Evolutionary conservation across 2,329 filamentous ascomycete species (phyloP).

Genomic region (Fusarium xyrophilum): DNA sequence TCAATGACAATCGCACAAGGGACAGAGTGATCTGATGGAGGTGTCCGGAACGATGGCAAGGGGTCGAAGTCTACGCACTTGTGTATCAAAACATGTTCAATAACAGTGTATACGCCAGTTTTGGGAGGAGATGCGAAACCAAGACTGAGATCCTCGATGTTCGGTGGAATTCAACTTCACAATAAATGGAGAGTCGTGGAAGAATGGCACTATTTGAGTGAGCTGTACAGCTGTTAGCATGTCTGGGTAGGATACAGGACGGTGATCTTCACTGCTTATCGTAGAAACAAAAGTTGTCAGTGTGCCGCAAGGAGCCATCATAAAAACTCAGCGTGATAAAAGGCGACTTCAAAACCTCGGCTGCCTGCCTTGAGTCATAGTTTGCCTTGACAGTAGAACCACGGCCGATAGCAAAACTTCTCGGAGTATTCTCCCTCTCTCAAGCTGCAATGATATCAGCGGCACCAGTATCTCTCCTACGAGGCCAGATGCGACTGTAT

Average conservation of each 20-base stretch:
- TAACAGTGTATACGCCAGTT: constrained; percentile 26
- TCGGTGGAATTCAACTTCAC: constrained; percentile 29
- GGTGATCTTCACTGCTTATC: background rate
- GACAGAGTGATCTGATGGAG: background rate
- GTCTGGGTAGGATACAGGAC: too few species aligned
- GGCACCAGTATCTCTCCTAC: constrained; percentile 13
- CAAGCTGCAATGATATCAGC: too few species aligned
- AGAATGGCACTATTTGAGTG: constrained; percentile 24
- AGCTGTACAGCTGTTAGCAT: constrained; percentile 4
- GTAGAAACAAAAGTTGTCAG: constrained; percentile 36
- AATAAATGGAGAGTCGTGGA: constrained; percentile 8
- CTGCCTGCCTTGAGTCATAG: constrained; percentile 29
- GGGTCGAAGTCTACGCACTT: background rate
- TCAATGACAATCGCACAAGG: background rate
- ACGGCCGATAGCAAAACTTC: too few species aligned
- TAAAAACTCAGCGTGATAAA: constrained; percentile 24
- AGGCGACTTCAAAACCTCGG: constrained; percentile 28
- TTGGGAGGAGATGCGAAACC: constrained; percentile 18
- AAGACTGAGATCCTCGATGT: constrained; percentile 25
- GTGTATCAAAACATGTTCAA: constrained; percentile 3
- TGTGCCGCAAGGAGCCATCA: constrained; percentile 34
- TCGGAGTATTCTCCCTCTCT: too few species aligned
- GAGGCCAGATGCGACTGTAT: constrained; percentile 9
- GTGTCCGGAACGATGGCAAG: background rate
- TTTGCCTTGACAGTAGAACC: constrained; percentile 17